Evolutionary conservation across 352 stramenopile species (phyloP), one percentile per base, ranked within the genome.

Genomic region (Pythium vanterpoolii): DNA sequence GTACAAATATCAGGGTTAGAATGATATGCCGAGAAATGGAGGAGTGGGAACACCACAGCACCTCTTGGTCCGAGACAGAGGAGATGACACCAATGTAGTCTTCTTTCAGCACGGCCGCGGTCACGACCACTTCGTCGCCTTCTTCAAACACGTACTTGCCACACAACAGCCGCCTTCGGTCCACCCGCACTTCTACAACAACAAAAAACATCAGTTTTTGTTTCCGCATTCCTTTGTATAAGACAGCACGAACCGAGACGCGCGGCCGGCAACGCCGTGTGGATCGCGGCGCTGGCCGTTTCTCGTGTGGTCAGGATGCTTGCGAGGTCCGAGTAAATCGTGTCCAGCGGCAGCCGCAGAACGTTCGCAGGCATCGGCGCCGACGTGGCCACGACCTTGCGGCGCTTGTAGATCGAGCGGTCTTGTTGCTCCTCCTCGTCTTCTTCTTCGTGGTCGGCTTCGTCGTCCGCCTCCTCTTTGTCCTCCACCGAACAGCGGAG

Each of bases 101-200:
- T 60, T 89, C 75, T 27, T 85, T 67, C 34, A 88, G 66, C 16
- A 90, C 59, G 1, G 80, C 74, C 44, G 83, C 82, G 8, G 72
- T 80, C 48, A 92, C 58, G 9, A 85, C 71, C 27, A 92, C 79
- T 56, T 94, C 84, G 44, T 94, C 84, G 36, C 84, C 84, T 39
- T 94, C 82, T 57, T 92, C 79, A 57, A 90, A 89, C 8, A 90
- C 64, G 55, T 89, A 83, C 60, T 87, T 84, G 56, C 77, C 83
- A 31, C 77, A 89, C 39, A 75, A 55, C 56, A 94, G 55, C 40
- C 74, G 70, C 56, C 79, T 79, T 47, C 76, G 77, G 33, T 85
- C 69, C 23, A 76, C 62, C 46, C 75, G 74, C 38, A 89, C 60
- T 18, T 79, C 74, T 89, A 46, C 33, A 6, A 8, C 5, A 56